Evolutionary conservation across 139 green algal genomes (phyloP).

Genomic region (Chlorella ohadii): DNA sequence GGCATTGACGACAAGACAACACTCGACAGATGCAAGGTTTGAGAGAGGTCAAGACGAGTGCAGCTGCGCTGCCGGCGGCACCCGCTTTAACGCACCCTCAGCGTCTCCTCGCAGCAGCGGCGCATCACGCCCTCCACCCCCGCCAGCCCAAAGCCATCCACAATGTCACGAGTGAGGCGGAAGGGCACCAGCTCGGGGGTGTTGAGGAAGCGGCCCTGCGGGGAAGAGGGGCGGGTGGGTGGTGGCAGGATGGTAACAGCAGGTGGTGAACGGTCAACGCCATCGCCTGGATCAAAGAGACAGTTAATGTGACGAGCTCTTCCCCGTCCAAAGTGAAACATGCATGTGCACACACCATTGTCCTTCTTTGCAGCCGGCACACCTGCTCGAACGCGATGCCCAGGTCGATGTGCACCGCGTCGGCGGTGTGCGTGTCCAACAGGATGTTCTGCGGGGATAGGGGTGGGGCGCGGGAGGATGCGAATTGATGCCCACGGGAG

Average conservation of each 20-base stretch:
- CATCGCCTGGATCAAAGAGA: too few relatives aligned
- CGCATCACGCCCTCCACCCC: slow-evolving; percentile 92
- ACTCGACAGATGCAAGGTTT: too few relatives aligned
- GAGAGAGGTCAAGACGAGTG: too few relatives aligned
- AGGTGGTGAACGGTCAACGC: background rate
- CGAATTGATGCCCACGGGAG: too few relatives aligned
- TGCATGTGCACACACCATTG: too few relatives aligned
- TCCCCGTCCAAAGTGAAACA: too few relatives aligned
- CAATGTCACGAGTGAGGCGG: slow-evolving; percentile 91
- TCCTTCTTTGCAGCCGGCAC: background rate
- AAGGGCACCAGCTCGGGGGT: slow-evolving; percentile 97
- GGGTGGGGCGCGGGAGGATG: too few relatives aligned
- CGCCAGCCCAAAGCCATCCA: slow-evolving; percentile 93
- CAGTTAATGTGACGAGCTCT: too few relatives aligned
- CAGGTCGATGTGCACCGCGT: slow-evolving; percentile 98
- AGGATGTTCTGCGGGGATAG: slow-evolving; percentile 87
- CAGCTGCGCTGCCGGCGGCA: too few relatives aligned
- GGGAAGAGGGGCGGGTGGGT: background rate
- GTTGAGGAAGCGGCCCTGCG: slow-evolving; percentile 77
- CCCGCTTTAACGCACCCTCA: too few relatives aligned
- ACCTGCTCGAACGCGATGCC: slow-evolving; percentile 97
- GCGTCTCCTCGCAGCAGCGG: slow-evolving; percentile 88
- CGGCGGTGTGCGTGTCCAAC: slow-evolving; percentile 79
- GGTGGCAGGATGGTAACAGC: background rate
- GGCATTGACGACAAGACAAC: too few relatives aligned